Base-by-base conservation (phyloP, 1,284 basidiomycete species). In the Sphaerobolus stellatus region DNA sequence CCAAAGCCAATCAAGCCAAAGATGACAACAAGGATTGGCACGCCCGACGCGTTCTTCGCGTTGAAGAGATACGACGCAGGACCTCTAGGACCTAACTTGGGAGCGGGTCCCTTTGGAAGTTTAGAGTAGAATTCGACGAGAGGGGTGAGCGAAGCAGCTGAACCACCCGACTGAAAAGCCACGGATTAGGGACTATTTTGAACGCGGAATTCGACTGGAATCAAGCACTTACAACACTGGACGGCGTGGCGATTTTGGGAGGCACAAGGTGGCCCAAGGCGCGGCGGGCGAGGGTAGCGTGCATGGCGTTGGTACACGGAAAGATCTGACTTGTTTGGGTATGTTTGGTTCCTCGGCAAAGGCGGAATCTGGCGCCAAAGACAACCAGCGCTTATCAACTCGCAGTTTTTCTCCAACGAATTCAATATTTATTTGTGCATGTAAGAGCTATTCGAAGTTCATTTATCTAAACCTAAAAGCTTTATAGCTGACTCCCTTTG, bases 121-220 rank as follows among this genome's bases (percentile, higher is more conserved):
- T 90, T 92, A 62, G 91, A 94, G 81, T 98, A 98, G 75, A 97
- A 97, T 67, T 89, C 84, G 61, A 97, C 92, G 68, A 97, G 88
- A 36, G 86, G 84, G 56, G 83, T 79, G 55, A 96, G 90, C 62
- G 89, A 86, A 52, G 82, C 84, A 54, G 88, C 90, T 56, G 85
- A 82, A 61, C 92, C 93, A 58, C 87, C 84, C 53, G 88, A 83
- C 88, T 87, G 60, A 47, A 45, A 53, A 18, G 28, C 22, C 4
- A 18, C 16, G 30, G 18, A 41, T 24, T 47, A 24, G 33, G 49
- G 50, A 29, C 28, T 41, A 44, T 27, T 28, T 36, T 28, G 30
- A 51, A 28, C 38, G 30, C 31, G 51, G 33, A 45, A 30, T 30
- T 52, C 50, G 41, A 20, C 16, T 9, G 27, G n/a, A 43, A 27